Conservation (phyloP, 2,329 filamentous ascomycete species). For the Neoscytalidium dimidiatum region DNA sequence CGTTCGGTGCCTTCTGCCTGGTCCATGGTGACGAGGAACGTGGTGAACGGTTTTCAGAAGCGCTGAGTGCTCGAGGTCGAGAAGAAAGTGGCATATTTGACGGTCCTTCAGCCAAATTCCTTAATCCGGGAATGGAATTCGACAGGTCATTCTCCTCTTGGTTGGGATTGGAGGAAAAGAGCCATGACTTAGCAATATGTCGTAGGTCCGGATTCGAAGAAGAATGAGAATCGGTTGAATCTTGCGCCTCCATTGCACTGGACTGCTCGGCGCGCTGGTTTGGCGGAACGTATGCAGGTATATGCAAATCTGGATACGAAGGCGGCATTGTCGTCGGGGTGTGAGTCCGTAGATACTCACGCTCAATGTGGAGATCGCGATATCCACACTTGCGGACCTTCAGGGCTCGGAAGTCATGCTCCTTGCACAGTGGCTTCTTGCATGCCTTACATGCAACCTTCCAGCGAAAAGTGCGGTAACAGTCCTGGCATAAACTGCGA, state of each 20-base stretch:
- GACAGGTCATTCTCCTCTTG: background rate
- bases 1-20: slow-evolving; percentile 29
- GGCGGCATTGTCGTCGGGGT: background rate
- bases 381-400: slow-evolving; percentile 60
- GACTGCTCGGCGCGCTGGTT: slow-evolving; percentile 5
- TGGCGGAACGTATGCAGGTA: slow-evolving; percentile 29
- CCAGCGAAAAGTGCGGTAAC: slow-evolving; percentile 60
- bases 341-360: slow-evolving; percentile 40
- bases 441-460: slow-evolving; percentile 61
- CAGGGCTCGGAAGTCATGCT: slow-evolving; percentile 60
- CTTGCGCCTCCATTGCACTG: slow-evolving; percentile 1
- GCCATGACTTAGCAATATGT: slow-evolving; percentile 3
- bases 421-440: slow-evolving; percentile 59
- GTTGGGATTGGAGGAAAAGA: background rate
- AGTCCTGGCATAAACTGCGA: slow-evolving; percentile 59
- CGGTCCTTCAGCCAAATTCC: background rate
- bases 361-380: slow-evolving; percentile 55
- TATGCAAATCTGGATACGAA: slow-evolving; percentile 5
- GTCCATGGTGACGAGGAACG: slow-evolving; percentile 30
- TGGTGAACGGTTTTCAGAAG: slow-evolving; percentile 37
- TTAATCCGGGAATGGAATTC: slow-evolving; percentile 3
- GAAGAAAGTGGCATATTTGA: slow-evolving; percentile 28
- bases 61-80: slow-evolving; percentile 40
- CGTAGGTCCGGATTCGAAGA: slow-evolving; percentile 5
- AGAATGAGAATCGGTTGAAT: background rate